Percentiles rank a stretch among this genome's conserved stretches.
These are phyloP conservation scores for Lachancea nothofagi DNA, from an alignment of 805 yeast species.

Conservation along the genomic window DNA sequence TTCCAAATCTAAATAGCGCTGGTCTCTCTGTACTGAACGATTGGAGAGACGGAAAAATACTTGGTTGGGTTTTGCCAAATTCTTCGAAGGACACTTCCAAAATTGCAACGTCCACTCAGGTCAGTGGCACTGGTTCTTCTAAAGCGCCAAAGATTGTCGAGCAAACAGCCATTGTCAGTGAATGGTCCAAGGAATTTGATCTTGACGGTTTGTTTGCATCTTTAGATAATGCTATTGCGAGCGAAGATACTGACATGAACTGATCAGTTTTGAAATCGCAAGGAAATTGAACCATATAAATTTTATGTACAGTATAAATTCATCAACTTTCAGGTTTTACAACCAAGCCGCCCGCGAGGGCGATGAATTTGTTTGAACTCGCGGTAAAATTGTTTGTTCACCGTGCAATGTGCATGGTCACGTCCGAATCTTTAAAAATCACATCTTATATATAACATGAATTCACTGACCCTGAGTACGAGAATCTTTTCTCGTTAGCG, in stretches of 20 bases:
- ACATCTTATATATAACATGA: no score
- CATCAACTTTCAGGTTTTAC: background rate
- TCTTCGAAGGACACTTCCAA: constrained; percentile 38
- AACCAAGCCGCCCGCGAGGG: background rate
- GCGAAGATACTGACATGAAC: constrained; percentile 12
- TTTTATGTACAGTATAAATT: constrained; percentile 4
- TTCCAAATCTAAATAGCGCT: constrained; percentile 84
- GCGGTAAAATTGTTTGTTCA: no score
- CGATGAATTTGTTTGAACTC: no score
- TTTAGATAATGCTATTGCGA: constrained; percentile 32
- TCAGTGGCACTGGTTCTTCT: constrained; percentile 31
- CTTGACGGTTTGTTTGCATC: constrained; percentile 68
- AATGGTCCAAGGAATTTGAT: constrained; percentile 94
- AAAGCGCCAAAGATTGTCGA: constrained; percentile 43
- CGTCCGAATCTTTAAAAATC: no score
- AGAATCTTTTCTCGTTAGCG: no score
- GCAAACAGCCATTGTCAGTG: constrained; percentile 73
- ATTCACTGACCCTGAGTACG: no score
- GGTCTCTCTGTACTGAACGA: constrained; percentile 79
- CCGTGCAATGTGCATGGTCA: no score
- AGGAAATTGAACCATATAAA: constrained; percentile 1
- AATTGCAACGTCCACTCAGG: constrained; percentile 29
- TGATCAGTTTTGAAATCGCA: constrained; percentile 6
- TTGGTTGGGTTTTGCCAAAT: constrained; percentile 84
- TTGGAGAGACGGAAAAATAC: constrained; percentile 94